phyloP scores from a whole-genome alignment of 495 filamentous ascomycete species.

The Durotheca rogersii region DNA sequence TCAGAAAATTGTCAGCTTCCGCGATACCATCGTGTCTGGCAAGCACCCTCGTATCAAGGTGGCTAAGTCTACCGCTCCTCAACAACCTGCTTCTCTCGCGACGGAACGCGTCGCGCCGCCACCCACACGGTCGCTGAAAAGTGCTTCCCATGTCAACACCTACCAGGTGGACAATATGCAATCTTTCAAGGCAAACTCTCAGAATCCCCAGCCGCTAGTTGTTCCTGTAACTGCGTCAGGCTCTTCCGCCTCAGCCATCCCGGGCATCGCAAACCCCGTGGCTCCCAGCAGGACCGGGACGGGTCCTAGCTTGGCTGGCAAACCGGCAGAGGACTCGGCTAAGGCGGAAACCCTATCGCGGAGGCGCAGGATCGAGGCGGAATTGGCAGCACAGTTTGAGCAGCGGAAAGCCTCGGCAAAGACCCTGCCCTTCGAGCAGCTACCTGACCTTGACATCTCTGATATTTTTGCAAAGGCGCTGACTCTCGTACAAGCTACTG shows the following conservation, averaged over 20 bases:
- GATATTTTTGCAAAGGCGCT: constrained; percentile 72
- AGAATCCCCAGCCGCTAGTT: constrained; percentile 38
- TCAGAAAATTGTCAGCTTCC: constrained; percentile 72
- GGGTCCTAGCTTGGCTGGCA: constrained; percentile 77
- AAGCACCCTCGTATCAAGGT: constrained; percentile 70
- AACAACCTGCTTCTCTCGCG: constrained; percentile 38
- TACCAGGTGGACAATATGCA: constrained; percentile 39
- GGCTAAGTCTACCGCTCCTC: constrained; percentile 38
- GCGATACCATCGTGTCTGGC: constrained; percentile 72
- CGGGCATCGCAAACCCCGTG: constrained; percentile 34
- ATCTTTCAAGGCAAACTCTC: constrained; percentile 42
- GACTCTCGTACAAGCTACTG: constrained; percentile 58
- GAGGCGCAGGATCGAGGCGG: constrained; percentile 75
- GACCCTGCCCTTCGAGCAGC: constrained; percentile 58
- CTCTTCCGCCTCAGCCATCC: constrained; percentile 23
- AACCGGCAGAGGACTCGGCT: constrained; percentile 80
- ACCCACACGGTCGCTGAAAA: constrained; percentile 24
- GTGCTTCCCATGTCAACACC: constrained; percentile 31
- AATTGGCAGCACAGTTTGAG: constrained; percentile 72
- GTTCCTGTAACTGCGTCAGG: constrained; percentile 32
- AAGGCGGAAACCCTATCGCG: constrained; percentile 80
- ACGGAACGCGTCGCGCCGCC: constrained; percentile 34
- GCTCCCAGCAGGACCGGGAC: constrained; percentile 53
- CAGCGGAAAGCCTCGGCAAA: constrained; percentile 57
- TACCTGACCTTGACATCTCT: constrained; percentile 72